phyloP scores from a whole-genome alignment of 495 filamentous ascomycete genomes.

The Xanthoparmelia taractica region DNA sequence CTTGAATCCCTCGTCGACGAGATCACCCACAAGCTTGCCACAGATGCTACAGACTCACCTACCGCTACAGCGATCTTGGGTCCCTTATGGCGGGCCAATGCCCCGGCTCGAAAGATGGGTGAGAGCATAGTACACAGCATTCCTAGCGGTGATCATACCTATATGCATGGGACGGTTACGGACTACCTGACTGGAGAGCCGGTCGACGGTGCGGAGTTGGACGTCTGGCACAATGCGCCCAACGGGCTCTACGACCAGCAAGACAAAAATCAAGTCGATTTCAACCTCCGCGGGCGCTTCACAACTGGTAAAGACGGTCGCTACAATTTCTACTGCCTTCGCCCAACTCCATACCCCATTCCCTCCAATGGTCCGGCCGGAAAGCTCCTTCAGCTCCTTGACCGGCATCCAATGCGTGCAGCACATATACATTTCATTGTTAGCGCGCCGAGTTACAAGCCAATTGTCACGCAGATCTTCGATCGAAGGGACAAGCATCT shows the following conservation, averaged over 20 bases:
- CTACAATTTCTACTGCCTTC: constrained; percentile 60
- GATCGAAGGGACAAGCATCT: constrained; percentile 57
- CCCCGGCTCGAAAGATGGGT: constrained; percentile 55
- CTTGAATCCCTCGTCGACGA: constrained; percentile 76
- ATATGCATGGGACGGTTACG: constrained; percentile 56
- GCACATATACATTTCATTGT: constrained; percentile 80
- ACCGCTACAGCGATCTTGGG: constrained; percentile 70
- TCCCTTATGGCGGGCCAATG: constrained; percentile 68
- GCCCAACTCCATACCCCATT: constrained; percentile 66
- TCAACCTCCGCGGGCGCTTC: constrained; percentile 68
- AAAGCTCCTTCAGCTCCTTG: constrained; percentile 47
- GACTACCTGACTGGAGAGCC: constrained; percentile 50
- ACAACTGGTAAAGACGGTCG: constrained; percentile 54
- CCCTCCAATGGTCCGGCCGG: constrained; percentile 54
- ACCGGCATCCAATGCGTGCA: constrained; percentile 71
- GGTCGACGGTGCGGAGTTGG: constrained; percentile 55
- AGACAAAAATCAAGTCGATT: constrained; percentile 61
- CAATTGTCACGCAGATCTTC: constrained; percentile 68
- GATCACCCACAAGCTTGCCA: constrained; percentile 60
- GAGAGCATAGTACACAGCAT: constrained; percentile 51
- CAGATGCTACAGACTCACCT: constrained; percentile 41
- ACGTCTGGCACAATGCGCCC: constrained; percentile 69
- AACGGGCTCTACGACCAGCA: constrained; percentile 79
- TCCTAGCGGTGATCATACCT: constrained; percentile 47
- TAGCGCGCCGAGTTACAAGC: constrained; percentile 46